Conservation (phyloP, 2,329 filamentous ascomycete species). For the Scytalidium sp. region DNA sequence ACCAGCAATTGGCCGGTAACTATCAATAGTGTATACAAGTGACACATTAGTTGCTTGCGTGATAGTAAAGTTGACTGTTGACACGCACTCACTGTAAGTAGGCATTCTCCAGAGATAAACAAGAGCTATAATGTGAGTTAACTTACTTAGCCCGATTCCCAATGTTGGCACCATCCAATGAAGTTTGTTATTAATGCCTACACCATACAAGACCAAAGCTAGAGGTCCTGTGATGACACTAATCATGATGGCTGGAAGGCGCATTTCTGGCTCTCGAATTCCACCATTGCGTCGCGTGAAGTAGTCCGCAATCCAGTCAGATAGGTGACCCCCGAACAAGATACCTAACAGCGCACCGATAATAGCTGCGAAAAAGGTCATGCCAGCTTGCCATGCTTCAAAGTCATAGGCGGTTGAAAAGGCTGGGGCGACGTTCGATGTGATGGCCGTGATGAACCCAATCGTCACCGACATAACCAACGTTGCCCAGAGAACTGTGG, state of each 20-base stretch:
- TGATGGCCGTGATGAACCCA: slow-evolving; percentile 52
- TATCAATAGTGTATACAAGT: slow-evolving; percentile 17
- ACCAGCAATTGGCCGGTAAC: slow-evolving; percentile 12
- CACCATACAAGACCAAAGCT: slow-evolving; percentile 28
- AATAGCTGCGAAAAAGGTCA: slow-evolving; percentile 48
- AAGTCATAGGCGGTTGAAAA: slow-evolving; percentile 38
- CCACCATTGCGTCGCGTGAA: slow-evolving; percentile 16
- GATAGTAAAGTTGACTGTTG: slow-evolving; percentile 12
- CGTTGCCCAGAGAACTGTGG: slow-evolving; percentile 53
- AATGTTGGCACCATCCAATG: slow-evolving; percentile 14
- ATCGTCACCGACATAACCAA: slow-evolving; percentile 52
- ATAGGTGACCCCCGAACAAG: slow-evolving; percentile 41
- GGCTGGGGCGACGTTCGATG: slow-evolving; percentile 46
- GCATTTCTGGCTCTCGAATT: slow-evolving; percentile 23
- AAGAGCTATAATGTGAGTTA: too few species aligned
- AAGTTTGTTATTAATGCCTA: slow-evolving; percentile 28
- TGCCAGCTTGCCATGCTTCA: slow-evolving; percentile 42
- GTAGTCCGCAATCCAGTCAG: slow-evolving; percentile 25
- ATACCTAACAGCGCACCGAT: slow-evolving; percentile 47
- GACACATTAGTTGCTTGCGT: slow-evolving; percentile 17
- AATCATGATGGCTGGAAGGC: slow-evolving; percentile 27
- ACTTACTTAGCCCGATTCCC: slow-evolving; percentile 9
- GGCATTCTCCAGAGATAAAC: too few species aligned
- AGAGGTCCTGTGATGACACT: slow-evolving; percentile 25
- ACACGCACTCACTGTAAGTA: background rate